Percentiles rank a stretch among this genome's conserved stretches.
Evolutionary conservation across 352 stramenopile species (phyloP).

Genomic region (Globisporangium okanoganense): DNA sequence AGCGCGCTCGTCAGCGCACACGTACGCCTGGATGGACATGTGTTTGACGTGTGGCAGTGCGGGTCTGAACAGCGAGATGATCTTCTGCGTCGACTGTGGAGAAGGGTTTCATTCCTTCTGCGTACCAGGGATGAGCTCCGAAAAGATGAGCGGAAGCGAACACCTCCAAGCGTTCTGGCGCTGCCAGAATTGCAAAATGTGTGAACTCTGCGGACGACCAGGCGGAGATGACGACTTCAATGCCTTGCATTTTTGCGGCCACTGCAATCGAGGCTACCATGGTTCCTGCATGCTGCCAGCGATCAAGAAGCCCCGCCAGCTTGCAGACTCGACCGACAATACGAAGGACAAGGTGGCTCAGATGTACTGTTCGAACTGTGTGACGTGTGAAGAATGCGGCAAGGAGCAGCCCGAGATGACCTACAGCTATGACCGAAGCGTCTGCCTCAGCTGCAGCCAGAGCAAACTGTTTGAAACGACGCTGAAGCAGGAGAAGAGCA

Average conservation of each 20-base stretch:
- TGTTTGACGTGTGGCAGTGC: slow-evolving; percentile 90
- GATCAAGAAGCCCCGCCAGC: slow-evolving; percentile 20
- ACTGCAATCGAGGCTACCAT: slow-evolving; percentile 59
- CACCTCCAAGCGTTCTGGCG: slow-evolving; percentile 84
- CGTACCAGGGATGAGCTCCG: slow-evolving; percentile 35
- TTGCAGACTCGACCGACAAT: slow-evolving; percentile 12
- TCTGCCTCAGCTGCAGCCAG: slow-evolving; percentile 61
- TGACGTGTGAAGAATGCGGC: slow-evolving; percentile 55
- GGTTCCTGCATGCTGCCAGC: slow-evolving; percentile 43
- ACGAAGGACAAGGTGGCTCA: background rate
- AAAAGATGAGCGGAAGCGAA: slow-evolving; percentile 28
- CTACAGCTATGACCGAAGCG: slow-evolving; percentile 59
- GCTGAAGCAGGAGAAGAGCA: slow-evolving; percentile 43
- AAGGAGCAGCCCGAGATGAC: slow-evolving; percentile 37
- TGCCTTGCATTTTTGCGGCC: slow-evolving; percentile 29
- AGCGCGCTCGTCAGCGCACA: slow-evolving; percentile 75
- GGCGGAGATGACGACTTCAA: slow-evolving; percentile 21
- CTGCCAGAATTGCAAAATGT: slow-evolving; percentile 96
- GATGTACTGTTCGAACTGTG: slow-evolving; percentile 69
- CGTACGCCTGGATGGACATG: slow-evolving; percentile 90
- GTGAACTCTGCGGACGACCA: slow-evolving; percentile 87
- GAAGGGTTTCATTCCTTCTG: slow-evolving; percentile 95
- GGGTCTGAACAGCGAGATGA: slow-evolving; percentile 67
- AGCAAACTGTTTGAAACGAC: slow-evolving; percentile 47
- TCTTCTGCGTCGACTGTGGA: slow-evolving; percentile 96